These are phyloP conservation scores for Vitis cinerea DNA, from an alignment of 164 flowering plant genomes.

Conservation along the genomic window DNA sequence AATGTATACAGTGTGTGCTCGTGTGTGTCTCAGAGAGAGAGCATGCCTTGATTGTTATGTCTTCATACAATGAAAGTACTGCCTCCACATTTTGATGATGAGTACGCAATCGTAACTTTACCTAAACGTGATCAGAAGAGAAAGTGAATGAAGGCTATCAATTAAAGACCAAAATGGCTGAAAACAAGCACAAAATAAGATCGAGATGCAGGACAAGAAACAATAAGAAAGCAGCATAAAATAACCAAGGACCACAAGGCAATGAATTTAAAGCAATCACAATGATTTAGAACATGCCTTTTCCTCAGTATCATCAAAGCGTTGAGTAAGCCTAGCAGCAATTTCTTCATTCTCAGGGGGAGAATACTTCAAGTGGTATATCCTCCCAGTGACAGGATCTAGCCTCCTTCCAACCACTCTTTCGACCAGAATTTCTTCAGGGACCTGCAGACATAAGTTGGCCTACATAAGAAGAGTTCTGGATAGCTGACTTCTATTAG, in stretches of 20 bases:
- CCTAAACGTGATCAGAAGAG: slow-evolving; percentile 37
- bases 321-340: slow-evolving; percentile 87
- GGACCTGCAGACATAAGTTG: slow-evolving; percentile 50
- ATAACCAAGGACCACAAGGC: not conserved
- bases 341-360: slow-evolving; percentile 96
- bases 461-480: not conserved
- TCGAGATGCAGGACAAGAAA: not conserved
- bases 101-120: slow-evolving; percentile 76
- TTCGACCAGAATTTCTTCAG: slow-evolving; percentile 89
- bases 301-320: slow-evolving; percentile 98
- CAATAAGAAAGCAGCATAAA: not conserved
- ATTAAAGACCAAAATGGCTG: slow-evolving; percentile 4
- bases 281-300: slow-evolving; percentile 46
- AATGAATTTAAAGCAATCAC: slow-evolving; percentile 1
- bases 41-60: slow-evolving; percentile 65
- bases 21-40: slow-evolving; percentile 3
- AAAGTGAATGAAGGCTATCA: not conserved
- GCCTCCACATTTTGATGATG: slow-evolving; percentile 84
- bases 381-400: slow-evolving; percentile 95
- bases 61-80: slow-evolving; percentile 74
- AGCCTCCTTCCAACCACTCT: slow-evolving; percentile 95
- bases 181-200: not conserved
- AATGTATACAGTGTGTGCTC: not conserved
- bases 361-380: slow-evolving; percentile 90
- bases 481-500: not conserved